Conservation (phyloP, 2,329 filamentous ascomycete genomes). For the Gaeumannomyces sp. region DNA sequence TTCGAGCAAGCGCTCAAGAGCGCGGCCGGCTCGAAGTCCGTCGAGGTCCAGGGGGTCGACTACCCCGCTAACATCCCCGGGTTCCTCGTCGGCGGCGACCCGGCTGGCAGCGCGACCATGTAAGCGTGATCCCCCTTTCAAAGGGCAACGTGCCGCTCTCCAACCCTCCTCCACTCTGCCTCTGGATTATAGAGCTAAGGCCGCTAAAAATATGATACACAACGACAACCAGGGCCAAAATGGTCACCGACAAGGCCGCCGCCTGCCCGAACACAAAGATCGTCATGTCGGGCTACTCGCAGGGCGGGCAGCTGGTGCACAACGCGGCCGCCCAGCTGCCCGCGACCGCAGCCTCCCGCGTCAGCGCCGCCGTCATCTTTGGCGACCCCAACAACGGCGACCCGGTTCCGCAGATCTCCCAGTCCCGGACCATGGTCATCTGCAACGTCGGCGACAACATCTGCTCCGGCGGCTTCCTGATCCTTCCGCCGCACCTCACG, state of each 20-base stretch:
- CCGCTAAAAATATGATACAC: no score
- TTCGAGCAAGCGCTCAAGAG: conserved; percentile 18
- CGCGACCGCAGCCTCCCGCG: conserved; percentile 13
- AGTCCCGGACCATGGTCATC: conserved; percentile 15
- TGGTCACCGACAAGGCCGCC: conserved; percentile 21
- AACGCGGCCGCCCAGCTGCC: conserved; percentile 20
- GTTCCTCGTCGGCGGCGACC: conserved; percentile 20
- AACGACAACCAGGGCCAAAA: conserved; percentile 24
- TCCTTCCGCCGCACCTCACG: conserved; percentile 21
- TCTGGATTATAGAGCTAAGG: background rate
- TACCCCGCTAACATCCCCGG: conserved; percentile 19
- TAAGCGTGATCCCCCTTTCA: background rate
- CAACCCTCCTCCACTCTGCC: background rate
- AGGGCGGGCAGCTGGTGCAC: conserved; percentile 24
- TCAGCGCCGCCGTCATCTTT: conserved; percentile 23
- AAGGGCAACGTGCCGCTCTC: background rate
- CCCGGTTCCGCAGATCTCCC: conserved; percentile 14
- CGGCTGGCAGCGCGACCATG: conserved; percentile 15
- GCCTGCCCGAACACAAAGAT: conserved; percentile 34
- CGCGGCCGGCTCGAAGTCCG: conserved; percentile 12
- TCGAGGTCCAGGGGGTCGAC: conserved; percentile 22
- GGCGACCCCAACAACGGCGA: conserved; percentile 21
- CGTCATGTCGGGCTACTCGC: conserved; percentile 33
- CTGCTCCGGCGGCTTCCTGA: conserved; percentile 20
- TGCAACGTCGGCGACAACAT: conserved; percentile 21